phyloP scores from a whole-genome alignment of 2,329 filamentous ascomycete species.

The Laburnicola sp. region DNA sequence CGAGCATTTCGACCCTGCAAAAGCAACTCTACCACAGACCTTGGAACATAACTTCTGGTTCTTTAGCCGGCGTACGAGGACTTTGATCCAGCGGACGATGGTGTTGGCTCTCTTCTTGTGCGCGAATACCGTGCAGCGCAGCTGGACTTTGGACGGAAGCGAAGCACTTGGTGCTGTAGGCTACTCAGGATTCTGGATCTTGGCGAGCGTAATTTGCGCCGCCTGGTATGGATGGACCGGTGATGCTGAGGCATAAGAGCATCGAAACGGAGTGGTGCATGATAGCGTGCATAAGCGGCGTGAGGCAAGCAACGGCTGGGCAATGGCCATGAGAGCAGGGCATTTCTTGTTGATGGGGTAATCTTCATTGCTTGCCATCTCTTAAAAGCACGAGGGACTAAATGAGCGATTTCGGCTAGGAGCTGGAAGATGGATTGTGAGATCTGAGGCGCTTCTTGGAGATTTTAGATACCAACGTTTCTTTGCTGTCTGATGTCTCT shows the following conservation, averaged over 20 bases:
- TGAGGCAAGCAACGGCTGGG: background rate
- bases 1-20: constrained; percentile 64
- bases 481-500: background rate
- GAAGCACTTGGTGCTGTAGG: constrained; percentile 69
- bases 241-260: constrained; percentile 26
- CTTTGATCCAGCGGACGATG: constrained; percentile 60
- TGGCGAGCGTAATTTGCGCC: constrained; percentile 65
- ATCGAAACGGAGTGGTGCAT: background rate
- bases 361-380: no score
- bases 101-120: constrained; percentile 52
- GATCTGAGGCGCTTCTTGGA: background rate
- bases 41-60: constrained; percentile 74
- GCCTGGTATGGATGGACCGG: constrained; percentile 58
- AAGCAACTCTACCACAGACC: constrained; percentile 69
- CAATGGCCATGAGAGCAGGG: background rate
- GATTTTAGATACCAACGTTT: constrained; percentile 9
- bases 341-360: no score
- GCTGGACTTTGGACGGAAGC: constrained; percentile 70
- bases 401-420: background rate
- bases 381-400: background rate
- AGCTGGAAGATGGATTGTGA: background rate
- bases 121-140: constrained; percentile 65
- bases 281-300: background rate
- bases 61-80: constrained; percentile 66
- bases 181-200: constrained; percentile 77